Base-by-base conservation (phyloP, 2,329 filamentous ascomycete species). In the Aspergillus awamori region DNA sequence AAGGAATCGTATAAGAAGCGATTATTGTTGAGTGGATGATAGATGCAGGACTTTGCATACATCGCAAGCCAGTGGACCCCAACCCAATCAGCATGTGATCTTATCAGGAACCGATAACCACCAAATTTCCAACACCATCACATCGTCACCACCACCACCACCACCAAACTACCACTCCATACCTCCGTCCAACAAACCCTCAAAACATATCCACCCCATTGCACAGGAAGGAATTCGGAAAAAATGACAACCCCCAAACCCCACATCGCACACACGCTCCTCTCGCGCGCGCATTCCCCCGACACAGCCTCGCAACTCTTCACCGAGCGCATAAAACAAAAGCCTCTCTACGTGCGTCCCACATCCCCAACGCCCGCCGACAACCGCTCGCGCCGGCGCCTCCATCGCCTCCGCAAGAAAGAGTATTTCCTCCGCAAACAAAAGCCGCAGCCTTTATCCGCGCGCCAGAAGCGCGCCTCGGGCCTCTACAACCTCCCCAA, bases 321-420 rank as follows among this genome's bases (percentile, higher is more conserved):
- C 82, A 83, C 84, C 64, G 91, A 96, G 65, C 93, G 93, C 77
- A 87, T 97, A 74, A 87, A 92, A 69, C 88, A 92, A 72, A 92
- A 92, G 51, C 89, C 92, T 0, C 87, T 97, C 59, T 87, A 89
- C 70, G 86, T 97, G 3, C 87, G 89, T 45, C 88, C 92, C 6
- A 89, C 88, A 22, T 92, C 90, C 0, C 90, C 92, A 75, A 86
- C 70, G 67, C 83, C 71, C 30, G 78, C 76, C n/a, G 77, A 86
- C 80, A 71, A 82, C 77, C 65, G 81, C 74, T 63, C 79, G 70
- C 68, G 87, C 77, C 68, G 89, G 81, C 43, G 87, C 77, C 66
- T 78, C n/a, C 74, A 79, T 55, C 77, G 78, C 11, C 72, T 80
- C n/a, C 81, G 77, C 63, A 80, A 80, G 62, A 78, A 81, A 62